Base-by-base conservation (phyloP, 306 rosid species). In the Prunus mongolica region DNA sequence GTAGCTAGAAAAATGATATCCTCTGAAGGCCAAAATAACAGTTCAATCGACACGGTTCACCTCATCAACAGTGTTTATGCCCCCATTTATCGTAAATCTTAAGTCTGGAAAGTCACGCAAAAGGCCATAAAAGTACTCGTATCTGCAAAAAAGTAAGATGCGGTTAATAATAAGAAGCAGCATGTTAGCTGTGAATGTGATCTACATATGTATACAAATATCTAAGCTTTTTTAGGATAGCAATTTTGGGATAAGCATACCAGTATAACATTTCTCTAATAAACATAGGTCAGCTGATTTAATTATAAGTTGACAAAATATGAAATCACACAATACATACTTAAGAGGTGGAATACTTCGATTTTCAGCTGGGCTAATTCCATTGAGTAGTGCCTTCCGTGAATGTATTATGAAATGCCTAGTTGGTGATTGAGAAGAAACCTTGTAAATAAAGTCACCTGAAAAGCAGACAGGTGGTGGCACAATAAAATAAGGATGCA, bases 361-460 rank as follows among this genome's bases (percentile, higher is more conserved):
- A 90, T 95, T 95, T 84, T 95, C 99, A 84, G 99, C 93, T 34
- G 99, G 99, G 81, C 87, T 95, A 62, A 95, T 83, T 84, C 99
- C 99, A 74, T 90, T 95, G 56, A 95, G 93, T 76, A 95, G 84
- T 67, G 97, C 99, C 83, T 92, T 95, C 79, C 99, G 90, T 7
- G 99, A 95, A 83, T 95, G 99, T 64, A 95, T 86, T 67, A 92
- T 75, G 62, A 95, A 95, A 84, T 95, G 99, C 87, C 85, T 90
- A 56, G 97, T 72, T 75, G 99, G 99, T 61, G 99, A 95, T 69
- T 71, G 75, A 77, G 99, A 92, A 80, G 99, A 92, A 78, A 95
- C 99, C 89, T 89, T 90, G 91, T 95, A 90, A 77, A 95, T 78
- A 78, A 95, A 95, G 82, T 92, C 99, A 87, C 99, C 99, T 95